phyloP scores from a whole-genome alignment of 768 basidiomycete genomes.

The Boletus edulis region DNA sequence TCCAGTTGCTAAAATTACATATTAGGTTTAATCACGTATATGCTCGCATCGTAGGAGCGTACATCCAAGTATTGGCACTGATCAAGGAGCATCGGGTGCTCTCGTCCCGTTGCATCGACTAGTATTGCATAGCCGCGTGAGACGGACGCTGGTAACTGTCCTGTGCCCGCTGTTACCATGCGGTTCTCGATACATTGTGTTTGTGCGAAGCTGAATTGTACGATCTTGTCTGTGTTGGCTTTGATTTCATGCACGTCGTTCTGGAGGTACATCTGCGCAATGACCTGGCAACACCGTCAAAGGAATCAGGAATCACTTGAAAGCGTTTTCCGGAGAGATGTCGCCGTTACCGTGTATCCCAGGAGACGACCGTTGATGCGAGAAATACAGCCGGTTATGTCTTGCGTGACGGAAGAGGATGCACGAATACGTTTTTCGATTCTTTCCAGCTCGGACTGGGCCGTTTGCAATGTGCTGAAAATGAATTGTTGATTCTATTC shows the following conservation, averaged over 20 bases:
- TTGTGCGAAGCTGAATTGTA: background rate
- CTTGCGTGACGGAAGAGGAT: background rate
- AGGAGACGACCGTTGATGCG: background rate
- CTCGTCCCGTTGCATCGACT: conserved; percentile 1
- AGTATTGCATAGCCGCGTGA: background rate
- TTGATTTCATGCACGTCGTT: background rate
- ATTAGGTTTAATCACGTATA: background rate
- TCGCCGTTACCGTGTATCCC: conserved; percentile 6
- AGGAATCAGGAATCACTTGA: background rate
- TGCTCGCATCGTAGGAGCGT: background rate
- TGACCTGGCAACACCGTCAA: background rate
- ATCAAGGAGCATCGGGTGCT: conserved; percentile 1
- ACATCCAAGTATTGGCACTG: background rate
- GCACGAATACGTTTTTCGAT: background rate
- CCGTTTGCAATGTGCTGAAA: no score
- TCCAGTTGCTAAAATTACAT: background rate
- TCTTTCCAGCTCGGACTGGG: no score
- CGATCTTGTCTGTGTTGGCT: background rate
- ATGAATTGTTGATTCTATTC: no score
- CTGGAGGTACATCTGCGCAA: background rate
- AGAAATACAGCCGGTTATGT: background rate
- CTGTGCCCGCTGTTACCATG: background rate
- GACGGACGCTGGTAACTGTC: background rate
- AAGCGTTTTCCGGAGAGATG: no score
- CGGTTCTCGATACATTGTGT: background rate